Evolutionary conservation across 805 yeast genomes (phyloP), one percentile per base, ranked within the genome.

Genomic region (Yamadazyma phyllophila): DNA sequence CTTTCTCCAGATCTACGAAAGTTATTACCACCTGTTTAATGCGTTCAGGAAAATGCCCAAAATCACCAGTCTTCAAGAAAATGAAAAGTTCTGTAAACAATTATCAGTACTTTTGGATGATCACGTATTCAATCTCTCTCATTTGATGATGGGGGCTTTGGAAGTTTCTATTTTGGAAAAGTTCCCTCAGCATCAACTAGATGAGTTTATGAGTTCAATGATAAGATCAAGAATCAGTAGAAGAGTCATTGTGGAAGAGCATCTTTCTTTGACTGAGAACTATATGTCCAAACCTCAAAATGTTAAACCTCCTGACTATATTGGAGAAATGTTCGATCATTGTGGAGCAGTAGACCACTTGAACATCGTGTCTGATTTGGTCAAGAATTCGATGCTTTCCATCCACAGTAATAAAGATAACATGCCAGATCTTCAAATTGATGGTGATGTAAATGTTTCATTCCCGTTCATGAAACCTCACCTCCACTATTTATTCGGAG

Each of bases 161-260:
- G 97, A 92, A 57, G 83, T 83, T 50, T 79, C 86, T 11, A 80
- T 84, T 31, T 60, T 84, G 39, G 63, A 73, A 43, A 66, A 70
- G 33, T 74, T 85, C 57, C 83, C 89, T 2, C 82, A 80, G 47
- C 65, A 71, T 1, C 70, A 82, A 38, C 66, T 92, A 52, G 97
- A 92, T 58, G 70, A 67, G 13, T 80, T 91, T 57, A 80, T 91
- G 76, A 82, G 90, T 10, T 76, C 85, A 4, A 77, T 90, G 75
- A 67, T 92, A 36, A 73, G 96, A 44, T 88, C 96, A 4, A 78
- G 99, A 58, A 88, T 92, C 33, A 85, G 96, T 54, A 74, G 99
- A 66, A 73, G 98, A 55, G 85, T 92, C 39, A 85, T 92, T 51
- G 88, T 89, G 36, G 96, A 92, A 66, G 96, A 92, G 61, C 98